A percentile compares a stretch with the other conserved stretches of the same genome.
These are phyloP conservation scores for Sclerotinia borealis DNA, from an alignment of 2,329 filamentous ascomycete genomes.

Conservation along the genomic window DNA sequence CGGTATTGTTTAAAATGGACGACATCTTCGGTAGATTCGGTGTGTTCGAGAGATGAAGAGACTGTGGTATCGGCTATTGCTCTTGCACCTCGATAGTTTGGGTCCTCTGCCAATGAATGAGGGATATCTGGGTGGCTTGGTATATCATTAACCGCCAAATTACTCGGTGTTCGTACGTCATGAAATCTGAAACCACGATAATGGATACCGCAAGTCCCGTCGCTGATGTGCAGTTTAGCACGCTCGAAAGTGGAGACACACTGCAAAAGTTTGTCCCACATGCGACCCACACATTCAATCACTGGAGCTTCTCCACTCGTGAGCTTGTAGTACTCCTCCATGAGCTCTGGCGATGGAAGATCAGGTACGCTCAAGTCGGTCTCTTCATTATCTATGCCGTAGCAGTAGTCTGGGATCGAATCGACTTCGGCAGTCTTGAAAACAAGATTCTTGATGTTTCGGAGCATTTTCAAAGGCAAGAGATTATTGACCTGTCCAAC, in stretches of 20 bases:
- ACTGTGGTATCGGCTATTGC: not conserved
- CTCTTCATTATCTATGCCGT: accelerated
- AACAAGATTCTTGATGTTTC: not conserved
- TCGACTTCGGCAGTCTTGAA: not conserved
- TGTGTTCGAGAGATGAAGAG: not conserved
- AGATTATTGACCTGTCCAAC: not conserved
- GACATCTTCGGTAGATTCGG: not conserved
- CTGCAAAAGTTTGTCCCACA: not conserved
- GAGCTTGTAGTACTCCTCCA: not conserved
- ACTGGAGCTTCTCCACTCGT: not conserved
- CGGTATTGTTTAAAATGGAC: not conserved
- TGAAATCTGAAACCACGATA: not conserved
- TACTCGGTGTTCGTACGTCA: accelerated
- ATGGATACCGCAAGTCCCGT: not conserved
- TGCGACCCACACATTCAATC: not conserved
- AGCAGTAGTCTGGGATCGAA: not conserved
- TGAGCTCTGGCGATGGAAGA: not conserved
- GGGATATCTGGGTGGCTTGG: not conserved
- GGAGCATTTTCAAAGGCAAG: not conserved
- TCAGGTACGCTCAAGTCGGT: not conserved
- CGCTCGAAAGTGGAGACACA: not conserved
- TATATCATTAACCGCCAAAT: not conserved
- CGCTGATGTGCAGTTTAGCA: not conserved
- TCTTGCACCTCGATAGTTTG: not conserved
- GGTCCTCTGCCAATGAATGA: no score